Base-by-base conservation (phyloP, 2,329 filamentous ascomycete species). In the Geoglossum cookeanum region DNA sequence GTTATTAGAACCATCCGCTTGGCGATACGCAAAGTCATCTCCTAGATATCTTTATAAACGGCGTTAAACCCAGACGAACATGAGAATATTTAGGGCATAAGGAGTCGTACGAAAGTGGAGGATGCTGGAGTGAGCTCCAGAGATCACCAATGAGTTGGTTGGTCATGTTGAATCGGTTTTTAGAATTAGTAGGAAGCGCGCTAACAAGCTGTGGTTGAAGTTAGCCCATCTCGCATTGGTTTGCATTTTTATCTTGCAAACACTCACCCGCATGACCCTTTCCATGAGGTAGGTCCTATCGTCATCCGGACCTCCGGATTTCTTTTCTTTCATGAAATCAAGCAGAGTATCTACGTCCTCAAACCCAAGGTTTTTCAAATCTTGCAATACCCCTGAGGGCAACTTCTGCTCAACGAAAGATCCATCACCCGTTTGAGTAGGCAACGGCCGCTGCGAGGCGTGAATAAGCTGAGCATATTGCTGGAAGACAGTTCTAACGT, bases 221-320 rank as follows among this genome's bases (percentile, higher is more conserved):
- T 61, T 33, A 52, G 39, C 53, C 42, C 55, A 44, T 17, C 37
- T 35, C 15, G 32, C 1, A 11, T 15, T 35, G 13, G 30, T 35
- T 11, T 27, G 22, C 13, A 11, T 13, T 22, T 22, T 11, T 39
- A 39, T 30, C 15, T 11, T 35, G 37, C 29, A 32, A 49, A 30
- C 55, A 37, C 65, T 61, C 67, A 73, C 72, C 63, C 75, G 78
- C 59, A 88, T 87, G 4, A 84, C 75, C 6, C 79, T 74, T 67
- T 88, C 85, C 80, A 88, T 86, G 49, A 87, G 72, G 74, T 87
- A 85, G 1, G 81, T 85, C 70, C 84, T 85, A 71, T 91, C 87
- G 63, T 91, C 82, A 3, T 79, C 68, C 53, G 78, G 75, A 0
- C 84, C 81, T 32, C 48, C 48, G 62, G 78, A 81, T 33, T 81